phyloP scores from a whole-genome alignment of 352 stramenopile species.

The Globisporangium uncinulatum region DNA sequence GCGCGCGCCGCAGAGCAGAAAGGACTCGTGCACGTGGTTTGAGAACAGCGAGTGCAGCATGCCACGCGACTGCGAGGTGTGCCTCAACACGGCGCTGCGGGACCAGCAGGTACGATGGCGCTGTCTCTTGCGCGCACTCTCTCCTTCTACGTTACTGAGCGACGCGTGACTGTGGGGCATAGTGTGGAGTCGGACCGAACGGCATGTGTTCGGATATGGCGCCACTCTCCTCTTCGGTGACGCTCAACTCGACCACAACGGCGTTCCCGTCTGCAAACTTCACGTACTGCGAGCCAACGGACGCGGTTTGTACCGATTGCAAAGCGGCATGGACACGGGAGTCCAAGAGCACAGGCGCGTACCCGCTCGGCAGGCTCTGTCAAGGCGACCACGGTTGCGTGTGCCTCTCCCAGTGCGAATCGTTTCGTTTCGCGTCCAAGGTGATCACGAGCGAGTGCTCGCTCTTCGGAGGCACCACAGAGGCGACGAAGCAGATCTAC shows the following conservation, averaged over 20 bases:
- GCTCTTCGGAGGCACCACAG: constrained; percentile 2
- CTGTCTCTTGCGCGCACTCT: background rate
- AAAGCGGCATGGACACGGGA: constrained; percentile 17
- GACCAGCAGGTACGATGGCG: constrained; percentile 2
- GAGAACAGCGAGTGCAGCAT: constrained; percentile 7
- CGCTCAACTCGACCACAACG: constrained; percentile 2
- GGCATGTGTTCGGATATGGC: constrained; percentile 4
- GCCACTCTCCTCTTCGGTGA: background rate
- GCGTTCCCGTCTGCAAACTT: constrained; percentile 26
- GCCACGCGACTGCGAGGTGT: constrained; percentile 8
- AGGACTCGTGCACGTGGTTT: constrained; percentile 11
- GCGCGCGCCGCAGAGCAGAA: constrained; percentile 2
- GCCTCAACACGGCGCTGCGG: constrained; percentile 4
- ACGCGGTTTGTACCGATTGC: constrained; percentile 20
- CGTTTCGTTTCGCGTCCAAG: constrained; percentile 5
- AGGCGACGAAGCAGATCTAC: constrained; percentile 5
- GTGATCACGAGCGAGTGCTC: constrained; percentile 15
- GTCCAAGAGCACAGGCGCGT: constrained; percentile 14
- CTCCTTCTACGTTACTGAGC: background rate
- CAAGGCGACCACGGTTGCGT: constrained; percentile 16
- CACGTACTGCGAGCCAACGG: constrained; percentile 23
- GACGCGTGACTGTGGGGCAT: background rate
- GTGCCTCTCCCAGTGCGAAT: constrained; percentile 17
- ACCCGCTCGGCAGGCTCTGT: constrained; percentile 2
- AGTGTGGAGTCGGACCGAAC: constrained; percentile 6